phyloP scores from a whole-genome alignment of 306 rosid species.

The Lablab purpureus region DNA sequence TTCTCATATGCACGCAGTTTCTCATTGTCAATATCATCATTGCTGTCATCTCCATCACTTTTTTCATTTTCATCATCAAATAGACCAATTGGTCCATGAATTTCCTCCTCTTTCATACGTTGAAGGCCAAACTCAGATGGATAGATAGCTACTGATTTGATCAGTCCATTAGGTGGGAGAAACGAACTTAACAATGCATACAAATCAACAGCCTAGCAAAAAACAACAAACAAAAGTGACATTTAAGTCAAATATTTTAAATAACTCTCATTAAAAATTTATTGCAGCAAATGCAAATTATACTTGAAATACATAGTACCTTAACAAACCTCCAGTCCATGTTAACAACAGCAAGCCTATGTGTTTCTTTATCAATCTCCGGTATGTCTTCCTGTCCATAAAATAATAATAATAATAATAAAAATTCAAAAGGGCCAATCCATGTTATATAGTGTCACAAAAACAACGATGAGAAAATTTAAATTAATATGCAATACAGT shows the following conservation, averaged over 20 bases:
- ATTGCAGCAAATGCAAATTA: neutral
- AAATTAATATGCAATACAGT: neutral
- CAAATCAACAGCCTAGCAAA: constrained; percentile 78
- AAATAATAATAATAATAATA: constrained; percentile 22
- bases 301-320: constrained; percentile 49
- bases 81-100: constrained; percentile 80
- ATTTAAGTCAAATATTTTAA: constrained; percentile 30
- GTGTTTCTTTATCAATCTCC: constrained; percentile 71
- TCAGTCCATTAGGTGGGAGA: constrained; percentile 71
- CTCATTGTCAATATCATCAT: constrained; percentile 65
- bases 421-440: neutral
- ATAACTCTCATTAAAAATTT: neutral
- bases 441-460: constrained; percentile 4
- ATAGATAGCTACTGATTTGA: constrained; percentile 79
- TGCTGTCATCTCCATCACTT: constrained; percentile 51
- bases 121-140: constrained; percentile 93
- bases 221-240: constrained; percentile 8
- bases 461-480: neutral
- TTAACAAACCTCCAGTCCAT: constrained; percentile 91
- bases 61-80: constrained; percentile 64
- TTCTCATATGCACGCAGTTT: constrained; percentile 85
- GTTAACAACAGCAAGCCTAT: constrained; percentile 81
- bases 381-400: constrained; percentile 63
- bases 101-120: constrained; percentile 90
- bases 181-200: constrained; percentile 74